Conservation (phyloP, 352 stramenopile genomes). For the Pythium folliculosum region DNA sequence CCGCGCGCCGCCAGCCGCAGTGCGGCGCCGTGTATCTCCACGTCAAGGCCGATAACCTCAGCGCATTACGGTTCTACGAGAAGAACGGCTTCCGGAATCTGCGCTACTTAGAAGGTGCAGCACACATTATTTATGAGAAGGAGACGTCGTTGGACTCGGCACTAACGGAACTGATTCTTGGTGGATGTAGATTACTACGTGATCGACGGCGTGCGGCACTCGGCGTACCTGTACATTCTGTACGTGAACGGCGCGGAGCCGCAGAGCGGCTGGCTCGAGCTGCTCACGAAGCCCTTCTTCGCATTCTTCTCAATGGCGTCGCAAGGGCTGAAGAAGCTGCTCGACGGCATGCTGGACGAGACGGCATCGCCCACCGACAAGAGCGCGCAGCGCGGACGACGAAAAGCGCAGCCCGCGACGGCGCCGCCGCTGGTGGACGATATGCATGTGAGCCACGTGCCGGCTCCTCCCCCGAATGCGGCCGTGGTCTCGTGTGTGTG, state of each 20-base stretch:
- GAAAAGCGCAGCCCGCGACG: constrained; percentile 16
- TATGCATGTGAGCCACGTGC: constrained; percentile 19
- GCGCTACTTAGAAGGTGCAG: constrained; percentile 89
- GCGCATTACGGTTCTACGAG: constrained; percentile 96
- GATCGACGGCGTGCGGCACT: constrained; percentile 79
- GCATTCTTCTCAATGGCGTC: constrained; percentile 71
- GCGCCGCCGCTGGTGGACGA: constrained; percentile 25
- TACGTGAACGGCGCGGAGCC: constrained; percentile 79
- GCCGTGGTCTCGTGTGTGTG: constrained; percentile 26
- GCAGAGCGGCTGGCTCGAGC: constrained; percentile 65
- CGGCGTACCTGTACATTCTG: constrained; percentile 84
- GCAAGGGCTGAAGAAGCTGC: constrained; percentile 60
- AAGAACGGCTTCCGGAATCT: constrained; percentile 94
- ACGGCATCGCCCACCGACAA: constrained; percentile 16
- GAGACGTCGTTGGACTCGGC: too few species aligned
- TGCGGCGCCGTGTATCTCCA: constrained; percentile 96
- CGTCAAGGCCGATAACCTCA: constrained; percentile 95
- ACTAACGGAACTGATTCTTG: background rate
- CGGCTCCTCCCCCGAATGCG: constrained; percentile 11
- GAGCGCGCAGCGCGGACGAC: constrained; percentile 1
- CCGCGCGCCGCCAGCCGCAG: constrained; percentile 67
- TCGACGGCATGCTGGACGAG: constrained; percentile 56
- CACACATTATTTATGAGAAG: background rate
- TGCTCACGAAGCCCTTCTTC: constrained; percentile 30
- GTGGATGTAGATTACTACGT: constrained; percentile 76